Base-by-base conservation (phyloP, 2,329 filamentous ascomycete genomes). In the Rhinocladiella similis region DNA sequence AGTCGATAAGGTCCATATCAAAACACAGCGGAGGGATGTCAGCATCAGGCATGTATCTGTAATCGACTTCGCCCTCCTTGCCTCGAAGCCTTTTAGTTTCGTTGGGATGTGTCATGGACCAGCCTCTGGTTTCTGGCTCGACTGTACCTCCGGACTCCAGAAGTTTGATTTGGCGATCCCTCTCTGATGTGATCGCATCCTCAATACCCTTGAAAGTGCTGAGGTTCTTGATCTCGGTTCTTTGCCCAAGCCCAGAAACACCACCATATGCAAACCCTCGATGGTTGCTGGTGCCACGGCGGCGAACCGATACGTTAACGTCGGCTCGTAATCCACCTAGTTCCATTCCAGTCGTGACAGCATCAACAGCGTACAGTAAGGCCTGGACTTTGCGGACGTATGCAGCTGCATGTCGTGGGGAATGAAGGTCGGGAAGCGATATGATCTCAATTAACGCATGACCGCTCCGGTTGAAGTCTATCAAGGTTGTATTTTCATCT, bases 1-100 rank as follows among this genome's bases (percentile, higher is more conserved):
- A 78, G 4, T 78, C 68, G 3, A 97, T 76, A 0, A 97, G 78
- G 55, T 89, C 85, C 57, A 75, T 69, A 6, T 85, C 86, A 58
- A 99, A 88, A 2, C 91, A 70, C 1, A 99, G 78, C 1, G 94
- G 91, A 0, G 84, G 82, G 13, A 99, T 80, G 69, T 99, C 94
- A 4, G 94, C 90, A 70, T 99, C 94, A 0, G 94, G 93, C 93
- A 99, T 97, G 70, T 99, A 99, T 41, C 94, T 83, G 72, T 99
- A 99, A 72, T 99, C 94, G 5, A 97, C 91, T 69, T 96, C 93
- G 47, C 94, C 94, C 72, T 97, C 94, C 72, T 99, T 99, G 22
- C 91, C 91, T 66, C 94, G 83, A 42, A 99, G 76, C 39, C 88
- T 83, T 56, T 84, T 85, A 3, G 94, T 97, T 69, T 91, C 87